A percentile compares a stretch with the other conserved stretches of the same genome.
phyloP scores from a whole-genome alignment of 1,284 basidiomycete genomes.

The Ustilago lituana region DNA sequence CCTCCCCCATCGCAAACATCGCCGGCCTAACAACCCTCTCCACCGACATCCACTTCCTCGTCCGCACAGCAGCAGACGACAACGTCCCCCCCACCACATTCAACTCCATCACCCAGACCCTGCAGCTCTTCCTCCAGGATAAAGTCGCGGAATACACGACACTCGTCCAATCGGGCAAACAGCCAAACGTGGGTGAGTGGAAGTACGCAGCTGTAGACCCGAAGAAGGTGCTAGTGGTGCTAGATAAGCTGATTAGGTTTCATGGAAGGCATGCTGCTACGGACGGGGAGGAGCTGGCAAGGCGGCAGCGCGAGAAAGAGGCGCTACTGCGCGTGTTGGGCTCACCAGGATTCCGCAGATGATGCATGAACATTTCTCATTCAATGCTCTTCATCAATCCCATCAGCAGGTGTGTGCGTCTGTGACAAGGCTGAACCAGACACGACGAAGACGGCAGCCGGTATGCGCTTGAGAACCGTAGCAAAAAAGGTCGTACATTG shows the following conservation, averaged over 20 bases:
- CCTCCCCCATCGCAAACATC: constrained; percentile 13
- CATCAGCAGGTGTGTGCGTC: no score
- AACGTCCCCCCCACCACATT: constrained; percentile 7
- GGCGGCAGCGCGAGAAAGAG: constrained; percentile 19
- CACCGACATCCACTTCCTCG: constrained; percentile 49
- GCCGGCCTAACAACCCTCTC: constrained; percentile 21
- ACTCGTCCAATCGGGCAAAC: constrained; percentile 13
- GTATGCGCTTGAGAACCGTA: no score
- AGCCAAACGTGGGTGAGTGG: background rate
- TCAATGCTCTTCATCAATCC: no score
- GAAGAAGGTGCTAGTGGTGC: constrained; percentile 19
- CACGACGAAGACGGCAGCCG: no score
- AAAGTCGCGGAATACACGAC: constrained; percentile 79
- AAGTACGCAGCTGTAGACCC: constrained; percentile 19
- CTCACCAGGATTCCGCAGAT: no score
- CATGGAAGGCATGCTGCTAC: background rate
- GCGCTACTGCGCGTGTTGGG: background rate
- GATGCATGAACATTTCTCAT: no score
- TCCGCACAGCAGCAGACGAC: constrained; percentile 34
- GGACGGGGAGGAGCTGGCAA: constrained; percentile 2
- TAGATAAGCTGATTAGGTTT: constrained; percentile 34
- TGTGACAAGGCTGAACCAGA: no score
- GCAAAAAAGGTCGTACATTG: no score
- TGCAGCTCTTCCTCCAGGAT: constrained; percentile 80
- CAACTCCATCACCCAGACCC: constrained; percentile 72